Evolutionary conservation across 768 basidiomycete species (phyloP), one percentile per base, ranked within the genome.

Genomic region (Pleurotus tuber-regium): DNA sequence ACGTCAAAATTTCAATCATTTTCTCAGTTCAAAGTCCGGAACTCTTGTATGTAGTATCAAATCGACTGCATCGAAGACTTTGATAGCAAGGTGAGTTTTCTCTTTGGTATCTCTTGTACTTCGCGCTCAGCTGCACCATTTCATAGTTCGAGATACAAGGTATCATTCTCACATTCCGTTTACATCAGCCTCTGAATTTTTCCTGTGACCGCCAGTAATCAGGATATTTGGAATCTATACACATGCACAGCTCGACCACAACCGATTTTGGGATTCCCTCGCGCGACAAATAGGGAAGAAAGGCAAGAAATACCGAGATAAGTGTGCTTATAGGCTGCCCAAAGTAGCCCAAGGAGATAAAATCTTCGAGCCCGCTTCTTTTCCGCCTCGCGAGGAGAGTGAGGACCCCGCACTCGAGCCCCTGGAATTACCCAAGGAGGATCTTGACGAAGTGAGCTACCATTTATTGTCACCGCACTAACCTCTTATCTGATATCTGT

Each of bases 11-110:
- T 25, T 31, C 21, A 31, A 35, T 30, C 30, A 28, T 4, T 21
- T 52, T 18, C 33, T 9, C 28, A 19, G 9, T n/a, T n/a, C n/a
- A n/a, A n/a, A n/a, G n/a, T n/a, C n/a, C n/a, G n/a, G n/a, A n/a
- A n/a, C n/a, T n/a, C n/a, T n/a, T n/a, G n/a, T n/a, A n/a, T n/a
- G 18, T 46, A 79, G 78, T 79, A 80, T 54, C 78, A 78, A 59
- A 56, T 80, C 1, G 77, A 80, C 35, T 76, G 75, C 49, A 56
- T 71, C 7, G 66, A 70, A 1, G 72, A 76, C 30, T 68, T 71
- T 33, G 69, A 61, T 46, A 57, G 47, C 23, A 56, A 63, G 40
- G 69, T 66, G 42, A 46, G 54, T 35, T 23, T 54, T 18, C 36
- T 36, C 16, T 31, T 57, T 25, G 9, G n/a, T 35, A 23, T 39